Conservation (phyloP, 2,329 filamentous ascomycete genomes). For the Beauveria australis region DNA sequence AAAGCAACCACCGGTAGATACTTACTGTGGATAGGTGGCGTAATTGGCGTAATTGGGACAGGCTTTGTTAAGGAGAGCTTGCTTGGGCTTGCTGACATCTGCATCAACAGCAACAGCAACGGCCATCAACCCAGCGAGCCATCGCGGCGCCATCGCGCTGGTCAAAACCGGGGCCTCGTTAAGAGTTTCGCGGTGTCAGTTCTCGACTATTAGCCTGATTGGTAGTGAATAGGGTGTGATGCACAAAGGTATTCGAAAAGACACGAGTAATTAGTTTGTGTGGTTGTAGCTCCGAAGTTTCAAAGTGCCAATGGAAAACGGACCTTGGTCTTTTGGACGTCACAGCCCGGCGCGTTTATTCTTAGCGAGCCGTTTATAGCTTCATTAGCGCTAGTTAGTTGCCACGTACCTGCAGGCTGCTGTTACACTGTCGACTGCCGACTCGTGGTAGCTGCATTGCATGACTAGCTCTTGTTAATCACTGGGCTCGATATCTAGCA, state of each 20-base stretch:
- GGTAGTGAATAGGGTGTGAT: background rate
- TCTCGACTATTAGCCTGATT: background rate
- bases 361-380: no score
- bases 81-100: slow-evolving; percentile 17
- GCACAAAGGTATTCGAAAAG: no score
- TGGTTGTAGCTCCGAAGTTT: background rate
- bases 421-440: no score
- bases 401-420: no score
- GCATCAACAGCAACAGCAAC: slow-evolving; percentile 15
- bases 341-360: no score
- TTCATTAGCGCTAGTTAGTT: no score
- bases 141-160: slow-evolving; percentile 19
- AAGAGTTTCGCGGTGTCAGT: background rate
- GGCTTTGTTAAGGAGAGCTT: slow-evolving; percentile 21
- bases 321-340: no score
- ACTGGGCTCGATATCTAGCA: no score
- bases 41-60: slow-evolving; percentile 36
- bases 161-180: background rate
- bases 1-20: background rate
- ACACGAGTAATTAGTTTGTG: background rate
- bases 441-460: no score
- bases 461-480: no score
- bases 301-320: background rate
- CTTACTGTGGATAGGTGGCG: slow-evolving; percentile 31
- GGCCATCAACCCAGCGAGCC: slow-evolving; percentile 21